phyloP scores from a whole-genome alignment of 495 filamentous ascomycete genomes.

The Penicillium crystallinum region DNA sequence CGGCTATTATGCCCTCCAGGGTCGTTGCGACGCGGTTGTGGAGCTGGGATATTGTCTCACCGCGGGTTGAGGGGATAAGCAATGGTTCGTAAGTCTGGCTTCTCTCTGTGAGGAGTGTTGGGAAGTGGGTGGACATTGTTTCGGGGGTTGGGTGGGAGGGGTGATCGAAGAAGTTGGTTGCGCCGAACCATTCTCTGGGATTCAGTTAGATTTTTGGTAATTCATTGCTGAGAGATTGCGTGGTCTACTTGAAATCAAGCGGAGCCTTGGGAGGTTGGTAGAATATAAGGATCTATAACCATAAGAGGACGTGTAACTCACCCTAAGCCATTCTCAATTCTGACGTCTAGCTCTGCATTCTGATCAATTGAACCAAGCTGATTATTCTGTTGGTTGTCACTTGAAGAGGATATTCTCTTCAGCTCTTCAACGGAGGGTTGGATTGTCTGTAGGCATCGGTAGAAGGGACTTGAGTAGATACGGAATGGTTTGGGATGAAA shows the following conservation, averaged over 20 bases:
- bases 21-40: slow-evolving; percentile 74
- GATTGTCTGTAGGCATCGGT: slow-evolving; percentile 88
- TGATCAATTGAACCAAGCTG: slow-evolving; percentile 13
- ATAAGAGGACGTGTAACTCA: slow-evolving; percentile 20
- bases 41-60: slow-evolving; percentile 72
- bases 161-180: slow-evolving; percentile 64
- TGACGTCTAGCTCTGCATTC: slow-evolving; percentile 43
- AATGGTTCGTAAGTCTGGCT: slow-evolving; percentile 45
- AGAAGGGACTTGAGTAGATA: slow-evolving; percentile 83
- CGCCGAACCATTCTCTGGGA: slow-evolving; percentile 81
- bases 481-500: slow-evolving; percentile 59
- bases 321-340: slow-evolving; percentile 72
- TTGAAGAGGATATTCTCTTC: slow-evolving; percentile 21
- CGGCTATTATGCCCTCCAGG: slow-evolving; percentile 62
- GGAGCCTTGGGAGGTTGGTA: not conserved
- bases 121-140: slow-evolving; percentile 61
- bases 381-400: not conserved
- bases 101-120: slow-evolving; percentile 45
- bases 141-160: slow-evolving; percentile 63
- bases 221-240: not conserved
- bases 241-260: not conserved
- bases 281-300: not conserved
- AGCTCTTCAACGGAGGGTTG: slow-evolving; percentile 58
- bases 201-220: not conserved
- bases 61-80: slow-evolving; percentile 60